Conservation (phyloP, 352 stramenopile genomes). For the Phytophthora meadii region DNA sequence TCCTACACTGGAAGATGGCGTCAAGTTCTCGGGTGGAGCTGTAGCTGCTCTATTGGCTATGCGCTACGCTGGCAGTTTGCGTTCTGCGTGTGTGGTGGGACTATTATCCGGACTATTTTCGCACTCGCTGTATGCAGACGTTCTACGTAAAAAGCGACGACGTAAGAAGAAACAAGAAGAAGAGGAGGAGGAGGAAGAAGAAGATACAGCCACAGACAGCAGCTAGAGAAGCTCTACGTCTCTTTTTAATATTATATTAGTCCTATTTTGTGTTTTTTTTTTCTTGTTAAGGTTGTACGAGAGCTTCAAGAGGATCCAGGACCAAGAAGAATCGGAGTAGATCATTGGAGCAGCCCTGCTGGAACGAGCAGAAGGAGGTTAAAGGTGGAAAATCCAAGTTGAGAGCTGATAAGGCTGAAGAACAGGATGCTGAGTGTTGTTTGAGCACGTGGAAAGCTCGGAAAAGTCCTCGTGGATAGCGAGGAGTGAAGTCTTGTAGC, state of each 20-base stretch:
- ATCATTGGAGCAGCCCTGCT: slow-evolving; percentile 29
- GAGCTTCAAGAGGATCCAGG: slow-evolving; percentile 49
- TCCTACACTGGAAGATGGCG: slow-evolving; percentile 53
- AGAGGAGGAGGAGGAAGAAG: slow-evolving; percentile 4
- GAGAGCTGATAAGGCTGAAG: slow-evolving; percentile 23
- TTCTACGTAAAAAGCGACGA: slow-evolving; percentile 54
- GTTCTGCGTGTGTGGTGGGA: slow-evolving; percentile 63
- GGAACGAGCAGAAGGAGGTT: slow-evolving; percentile 46
- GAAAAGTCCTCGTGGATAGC: slow-evolving; percentile 46
- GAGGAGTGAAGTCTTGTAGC: slow-evolving; percentile 43
- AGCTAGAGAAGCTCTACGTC: not conserved
- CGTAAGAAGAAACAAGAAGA: slow-evolving; percentile 16
- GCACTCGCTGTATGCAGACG: slow-evolving; percentile 77
- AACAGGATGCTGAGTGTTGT: slow-evolving; percentile 10
- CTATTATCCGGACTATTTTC: slow-evolving; percentile 71
- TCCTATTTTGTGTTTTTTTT: not conserved
- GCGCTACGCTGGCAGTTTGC: slow-evolving; percentile 67
- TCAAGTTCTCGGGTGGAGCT: slow-evolving; percentile 69
- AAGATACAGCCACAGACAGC: slow-evolving; percentile 4
- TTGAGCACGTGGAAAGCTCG: slow-evolving; percentile 43
- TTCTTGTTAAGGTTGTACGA: slow-evolving; percentile 26
- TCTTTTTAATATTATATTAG: slow-evolving; percentile 19
- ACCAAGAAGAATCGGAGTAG: slow-evolving; percentile 47
- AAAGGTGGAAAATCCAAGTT: not conserved
- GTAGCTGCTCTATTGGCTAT: slow-evolving; percentile 65